phyloP scores from a whole-genome alignment of 129 eudicot species.

The Heracleum sosnowskyi region DNA sequence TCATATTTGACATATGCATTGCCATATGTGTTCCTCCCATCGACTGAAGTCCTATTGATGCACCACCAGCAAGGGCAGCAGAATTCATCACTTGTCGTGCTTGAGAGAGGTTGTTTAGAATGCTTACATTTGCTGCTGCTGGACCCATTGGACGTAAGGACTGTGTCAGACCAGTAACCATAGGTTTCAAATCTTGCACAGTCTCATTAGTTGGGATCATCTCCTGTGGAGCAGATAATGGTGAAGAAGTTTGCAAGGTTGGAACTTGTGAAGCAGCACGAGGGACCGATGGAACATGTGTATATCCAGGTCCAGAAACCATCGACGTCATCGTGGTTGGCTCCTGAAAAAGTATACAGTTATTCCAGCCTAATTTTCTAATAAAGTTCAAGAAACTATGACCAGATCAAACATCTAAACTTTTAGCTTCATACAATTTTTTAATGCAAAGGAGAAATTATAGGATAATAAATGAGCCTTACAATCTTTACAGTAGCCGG shows the following conservation, averaged over 20 bases:
- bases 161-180: slow-evolving; percentile 44
- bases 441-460: not conserved
- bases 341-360: slow-evolving; percentile 39
- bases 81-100: slow-evolving; percentile 57
- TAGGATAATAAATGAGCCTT: slow-evolving; percentile 23
- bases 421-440: not conserved
- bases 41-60: slow-evolving; percentile 65
- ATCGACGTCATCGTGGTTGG: slow-evolving; percentile 64
- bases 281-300: slow-evolving; percentile 63
- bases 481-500: slow-evolving; percentile 81
- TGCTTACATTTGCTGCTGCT: slow-evolving; percentile 50
- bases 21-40: slow-evolving; percentile 76
- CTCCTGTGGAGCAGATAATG: slow-evolving; percentile 71
- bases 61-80: slow-evolving; percentile 69
- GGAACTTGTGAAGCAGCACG: slow-evolving; percentile 70
- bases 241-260: slow-evolving; percentile 73
- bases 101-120: slow-evolving; percentile 71
- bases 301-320: slow-evolving; percentile 51
- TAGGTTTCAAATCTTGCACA: slow-evolving; percentile 63
- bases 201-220: slow-evolving; percentile 42
- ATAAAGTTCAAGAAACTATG: not conserved
- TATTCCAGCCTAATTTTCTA: not conserved
- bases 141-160: slow-evolving; percentile 55
- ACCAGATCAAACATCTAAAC: not conserved
- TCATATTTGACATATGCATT: slow-evolving; percentile 81